Evolutionary conservation across 1,284 basidiomycete genomes (phyloP).

Genomic region (Coriolopsis trogii): DNA sequence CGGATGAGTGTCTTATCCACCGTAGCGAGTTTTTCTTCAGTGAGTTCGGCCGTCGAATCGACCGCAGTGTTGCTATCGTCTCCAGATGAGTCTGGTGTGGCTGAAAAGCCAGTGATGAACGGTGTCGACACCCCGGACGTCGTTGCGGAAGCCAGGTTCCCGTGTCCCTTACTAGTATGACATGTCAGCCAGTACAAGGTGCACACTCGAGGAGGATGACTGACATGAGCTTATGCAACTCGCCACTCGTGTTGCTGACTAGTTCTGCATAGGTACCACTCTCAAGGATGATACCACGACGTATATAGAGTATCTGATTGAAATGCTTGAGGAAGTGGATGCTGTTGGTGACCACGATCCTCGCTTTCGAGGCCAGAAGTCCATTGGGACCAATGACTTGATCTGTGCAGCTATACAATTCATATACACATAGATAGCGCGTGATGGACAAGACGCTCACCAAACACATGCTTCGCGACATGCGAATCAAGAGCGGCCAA

Average conservation of each 20-base stretch:
- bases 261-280: constrained; percentile 70
- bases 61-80: constrained; percentile 28
- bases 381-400: constrained; percentile 90
- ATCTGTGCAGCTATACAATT: constrained; percentile 49
- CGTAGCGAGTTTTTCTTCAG: constrained; percentile 31
- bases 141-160: constrained; percentile 44
- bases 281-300: constrained; percentile 86
- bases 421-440: not conserved
- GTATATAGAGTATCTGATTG: constrained; percentile 81
- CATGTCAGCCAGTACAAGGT: not conserved
- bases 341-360: constrained; percentile 90
- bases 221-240: constrained; percentile 84
- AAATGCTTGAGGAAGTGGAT: constrained; percentile 84
- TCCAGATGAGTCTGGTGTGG: constrained; percentile 42
- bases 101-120: constrained; percentile 43
- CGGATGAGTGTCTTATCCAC: constrained; percentile 51
- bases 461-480: constrained; percentile 49
- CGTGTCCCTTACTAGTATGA: constrained; percentile 41
- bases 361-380: constrained; percentile 82
- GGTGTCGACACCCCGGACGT: constrained; percentile 56
- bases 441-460: constrained; percentile 35
- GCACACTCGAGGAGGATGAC: constrained; percentile 28
- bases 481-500: constrained; percentile 59
- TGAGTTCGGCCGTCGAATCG: constrained; percentile 27
- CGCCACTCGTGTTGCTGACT: constrained; percentile 65